Percentiles rank a stretch among this genome's conserved stretches.
Conservation (phyloP, 2,329 filamentous ascomycete genomes). For the Furcasterigmium sp. region DNA sequence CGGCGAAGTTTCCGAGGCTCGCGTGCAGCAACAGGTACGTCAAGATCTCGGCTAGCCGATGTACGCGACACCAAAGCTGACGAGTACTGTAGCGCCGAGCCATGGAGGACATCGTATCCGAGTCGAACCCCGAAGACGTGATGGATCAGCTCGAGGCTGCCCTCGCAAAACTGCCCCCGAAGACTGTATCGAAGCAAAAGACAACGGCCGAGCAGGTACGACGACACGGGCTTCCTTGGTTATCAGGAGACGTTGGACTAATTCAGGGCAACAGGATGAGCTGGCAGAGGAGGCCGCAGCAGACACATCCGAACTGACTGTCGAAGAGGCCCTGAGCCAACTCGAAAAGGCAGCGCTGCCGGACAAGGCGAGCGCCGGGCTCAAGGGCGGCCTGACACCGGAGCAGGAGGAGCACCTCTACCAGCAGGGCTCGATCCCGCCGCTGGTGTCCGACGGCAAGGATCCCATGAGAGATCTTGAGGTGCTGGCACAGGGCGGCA, state of each 20-base stretch:
- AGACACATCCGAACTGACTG: background rate
- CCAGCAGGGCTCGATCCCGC: constrained; percentile 33
- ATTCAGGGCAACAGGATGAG: constrained; percentile 4
- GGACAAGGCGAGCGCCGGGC: constrained; percentile 1
- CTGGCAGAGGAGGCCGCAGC: constrained; percentile 9
- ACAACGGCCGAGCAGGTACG: no score
- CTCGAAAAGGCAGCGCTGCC: constrained; percentile 4
- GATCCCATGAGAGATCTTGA: constrained; percentile 19
- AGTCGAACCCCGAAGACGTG: constrained; percentile 1
- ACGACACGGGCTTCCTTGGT: background rate
- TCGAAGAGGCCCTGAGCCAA: constrained; percentile 5
- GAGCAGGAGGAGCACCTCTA: constrained; percentile 40
- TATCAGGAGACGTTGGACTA: background rate
- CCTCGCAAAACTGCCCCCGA: background rate
- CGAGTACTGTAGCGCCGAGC: background rate
- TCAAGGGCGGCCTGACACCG: constrained; percentile 28
- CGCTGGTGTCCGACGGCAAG: constrained; percentile 15
- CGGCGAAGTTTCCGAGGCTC: no score
- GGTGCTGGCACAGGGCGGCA: constrained; percentile 22
- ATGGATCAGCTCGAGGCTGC: constrained; percentile 4
- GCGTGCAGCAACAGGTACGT: no score
- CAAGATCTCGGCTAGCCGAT: no score
- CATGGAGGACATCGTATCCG: background rate
- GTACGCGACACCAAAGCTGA: no score
- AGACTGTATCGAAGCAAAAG: no score